Conservation (phyloP, 2,329 filamentous ascomycete species). For the Hansfordia pulvinata region DNA sequence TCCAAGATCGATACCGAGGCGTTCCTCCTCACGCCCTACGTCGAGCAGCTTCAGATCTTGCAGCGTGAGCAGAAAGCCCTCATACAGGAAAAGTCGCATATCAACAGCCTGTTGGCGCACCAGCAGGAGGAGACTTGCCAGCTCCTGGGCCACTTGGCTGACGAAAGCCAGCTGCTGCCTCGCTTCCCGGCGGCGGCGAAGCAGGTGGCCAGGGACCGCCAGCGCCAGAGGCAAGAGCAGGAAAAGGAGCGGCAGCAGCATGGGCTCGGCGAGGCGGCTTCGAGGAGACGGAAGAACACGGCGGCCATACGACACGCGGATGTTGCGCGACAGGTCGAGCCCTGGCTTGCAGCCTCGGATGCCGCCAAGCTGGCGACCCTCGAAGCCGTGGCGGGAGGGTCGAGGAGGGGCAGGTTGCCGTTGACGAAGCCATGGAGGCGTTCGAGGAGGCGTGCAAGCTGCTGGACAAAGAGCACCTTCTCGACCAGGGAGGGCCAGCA, state of each 20-base stretch:
- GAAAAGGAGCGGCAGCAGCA: background rate
- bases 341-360: slow-evolving; percentile 48
- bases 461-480: slow-evolving; percentile 18
- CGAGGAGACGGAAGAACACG: slow-evolving; percentile 21
- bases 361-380: slow-evolving; percentile 44
- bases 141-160: slow-evolving; percentile 36
- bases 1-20: too few relatives aligned
- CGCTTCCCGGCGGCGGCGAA: slow-evolving; percentile 29
- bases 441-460: slow-evolving; percentile 36
- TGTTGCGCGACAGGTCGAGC: slow-evolving; percentile 29
- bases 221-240: slow-evolving; percentile 12
- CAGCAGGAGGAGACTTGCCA: slow-evolving; percentile 36
- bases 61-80: slow-evolving; percentile 42
- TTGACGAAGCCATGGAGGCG: slow-evolving; percentile 35
- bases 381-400: slow-evolving; percentile 43
- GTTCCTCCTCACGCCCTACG: slow-evolving; percentile 40
- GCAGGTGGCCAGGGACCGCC: too few relatives aligned
- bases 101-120: slow-evolving; percentile 33
- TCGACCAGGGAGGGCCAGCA: slow-evolving; percentile 17
- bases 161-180: slow-evolving; percentile 49
- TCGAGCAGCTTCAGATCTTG: slow-evolving; percentile 36
- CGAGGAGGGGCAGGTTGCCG: slow-evolving; percentile 40
- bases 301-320: slow-evolving; percentile 21
- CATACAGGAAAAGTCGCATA: slow-evolving; percentile 44
- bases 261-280: slow-evolving; percentile 20